Evolutionary conservation across 345 rosid genomes (phyloP).

Genomic region (Dipteronia sinensis): DNA sequence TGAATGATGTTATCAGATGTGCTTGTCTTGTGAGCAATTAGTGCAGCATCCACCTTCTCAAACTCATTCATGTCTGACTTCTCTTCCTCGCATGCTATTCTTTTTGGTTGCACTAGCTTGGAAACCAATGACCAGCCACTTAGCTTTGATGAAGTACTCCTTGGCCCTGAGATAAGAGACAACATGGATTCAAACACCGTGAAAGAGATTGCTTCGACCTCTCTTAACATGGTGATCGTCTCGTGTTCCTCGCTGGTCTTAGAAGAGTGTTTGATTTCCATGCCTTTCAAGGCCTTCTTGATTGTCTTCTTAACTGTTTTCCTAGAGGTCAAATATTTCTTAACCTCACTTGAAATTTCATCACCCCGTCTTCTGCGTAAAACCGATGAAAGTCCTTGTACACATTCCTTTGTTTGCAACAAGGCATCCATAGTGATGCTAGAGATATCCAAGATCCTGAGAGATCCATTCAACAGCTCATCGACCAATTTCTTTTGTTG

Average conservation of each 20-base stretch:
- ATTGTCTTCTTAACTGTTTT: background rate
- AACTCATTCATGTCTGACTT: conserved; percentile 34
- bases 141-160: conserved; percentile 15
- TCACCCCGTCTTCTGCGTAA: conserved; percentile 25
- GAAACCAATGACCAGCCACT: conserved; percentile 40
- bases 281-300: background rate
- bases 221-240: conserved; percentile 28
- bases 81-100: conserved; percentile 24
- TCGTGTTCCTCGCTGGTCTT: conserved; percentile 8
- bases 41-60: conserved; percentile 24
- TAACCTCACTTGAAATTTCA: too few relatives aligned
- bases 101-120: conserved; percentile 36
- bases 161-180: conserved; percentile 38
- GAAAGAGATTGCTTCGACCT: conserved; percentile 34
- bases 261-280: conserved; percentile 23
- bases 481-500: background rate
- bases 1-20: conserved; percentile 20
- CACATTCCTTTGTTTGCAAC: background rate
- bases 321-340: too few relatives aligned
- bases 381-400: conserved; percentile 31
- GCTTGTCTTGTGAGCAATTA: conserved; percentile 19
- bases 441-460: conserved; percentile 32
- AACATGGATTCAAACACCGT: conserved; percentile 38
- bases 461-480: conserved; percentile 19
- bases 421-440: conserved; percentile 33